Evolutionary conservation across 2,329 filamentous ascomycete genomes (phyloP).

Genomic region (Diplodia intermedia): DNA sequence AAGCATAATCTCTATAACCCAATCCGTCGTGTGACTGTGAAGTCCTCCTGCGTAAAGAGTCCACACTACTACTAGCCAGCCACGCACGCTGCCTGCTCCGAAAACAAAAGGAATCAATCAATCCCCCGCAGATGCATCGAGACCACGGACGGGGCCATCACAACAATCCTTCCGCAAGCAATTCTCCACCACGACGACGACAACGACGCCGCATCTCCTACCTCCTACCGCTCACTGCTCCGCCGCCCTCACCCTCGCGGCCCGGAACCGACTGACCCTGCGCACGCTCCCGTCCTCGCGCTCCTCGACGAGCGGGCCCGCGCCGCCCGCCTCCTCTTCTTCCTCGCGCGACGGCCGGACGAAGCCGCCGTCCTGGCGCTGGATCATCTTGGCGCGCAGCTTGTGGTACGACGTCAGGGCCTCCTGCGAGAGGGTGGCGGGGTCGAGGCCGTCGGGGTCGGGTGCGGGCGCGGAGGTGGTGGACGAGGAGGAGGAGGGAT

Average conservation of each 20-base stretch:
- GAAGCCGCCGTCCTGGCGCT: conserved; percentile 85
- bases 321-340: conserved; percentile 54
- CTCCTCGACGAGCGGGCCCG: conserved; percentile 70
- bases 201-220: not conserved
- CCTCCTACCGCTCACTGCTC: conserved; percentile 31
- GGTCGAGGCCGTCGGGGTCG: conserved; percentile 65
- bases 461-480: conserved; percentile 38
- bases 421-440: conserved; percentile 74
- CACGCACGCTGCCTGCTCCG: too few relatives aligned
- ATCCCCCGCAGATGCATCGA: too few relatives aligned
- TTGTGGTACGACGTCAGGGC: conserved; percentile 83
- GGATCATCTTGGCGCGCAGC: conserved; percentile 81
- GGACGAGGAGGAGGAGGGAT: conserved; percentile 40
- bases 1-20: not conserved
- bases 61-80: too few relatives aligned
- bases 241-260: conserved; percentile 62
- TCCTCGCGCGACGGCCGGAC: conserved; percentile 68
- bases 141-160: too few relatives aligned
- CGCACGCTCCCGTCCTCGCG: conserved; percentile 65
- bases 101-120: too few relatives aligned
- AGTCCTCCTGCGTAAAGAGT: too few relatives aligned
- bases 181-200: too few relatives aligned
- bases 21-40: not conserved
- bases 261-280: conserved; percentile 76
- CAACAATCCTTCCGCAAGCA: too few relatives aligned